Evolutionary conservation across 768 basidiomycete species (phyloP).

Genomic region (Agaricus sinodeliciosus): DNA sequence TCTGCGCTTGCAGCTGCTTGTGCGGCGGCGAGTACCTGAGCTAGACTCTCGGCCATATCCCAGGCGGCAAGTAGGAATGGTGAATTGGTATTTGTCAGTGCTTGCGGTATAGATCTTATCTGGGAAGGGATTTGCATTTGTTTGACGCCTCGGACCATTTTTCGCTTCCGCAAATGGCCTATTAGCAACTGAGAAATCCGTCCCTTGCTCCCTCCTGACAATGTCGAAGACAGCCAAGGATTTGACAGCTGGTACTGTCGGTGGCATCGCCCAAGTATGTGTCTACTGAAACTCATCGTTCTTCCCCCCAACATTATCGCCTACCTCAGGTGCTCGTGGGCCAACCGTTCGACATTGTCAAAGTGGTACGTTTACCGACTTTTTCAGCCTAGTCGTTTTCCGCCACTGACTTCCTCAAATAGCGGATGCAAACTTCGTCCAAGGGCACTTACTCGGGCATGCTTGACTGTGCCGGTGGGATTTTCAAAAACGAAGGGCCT

Average conservation of each 20-base stretch:
- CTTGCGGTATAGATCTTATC: constrained; percentile 16
- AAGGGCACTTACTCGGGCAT: constrained; percentile 87
- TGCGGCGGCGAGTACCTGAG: constrained; percentile 3
- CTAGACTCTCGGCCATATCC: constrained; percentile 7
- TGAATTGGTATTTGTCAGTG: too few species aligned
- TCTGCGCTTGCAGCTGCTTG: constrained; percentile 5
- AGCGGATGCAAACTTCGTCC: constrained; percentile 94
- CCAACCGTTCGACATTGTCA: constrained; percentile 95
- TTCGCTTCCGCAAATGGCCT: constrained; percentile 3
- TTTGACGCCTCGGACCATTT: background rate
- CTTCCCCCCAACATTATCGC: background rate
- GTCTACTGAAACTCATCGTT: background rate
- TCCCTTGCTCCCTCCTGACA: constrained; percentile 9
- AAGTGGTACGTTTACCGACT: constrained; percentile 62
- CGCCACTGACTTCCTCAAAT: constrained; percentile 7
- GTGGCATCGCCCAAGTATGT: constrained; percentile 78
- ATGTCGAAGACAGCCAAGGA: constrained; percentile 78
- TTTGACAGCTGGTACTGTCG: constrained; percentile 83
- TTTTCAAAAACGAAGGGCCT: constrained; percentile 87
- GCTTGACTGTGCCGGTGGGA: constrained; percentile 84
- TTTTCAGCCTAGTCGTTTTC: background rate
- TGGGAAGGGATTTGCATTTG: constrained; percentile 3
- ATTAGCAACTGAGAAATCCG: background rate
- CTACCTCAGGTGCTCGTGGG: constrained; percentile 70
- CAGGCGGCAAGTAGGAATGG: background rate